Conservation (phyloP, 768 basidiomycete species). For the Trametes elegans region DNA sequence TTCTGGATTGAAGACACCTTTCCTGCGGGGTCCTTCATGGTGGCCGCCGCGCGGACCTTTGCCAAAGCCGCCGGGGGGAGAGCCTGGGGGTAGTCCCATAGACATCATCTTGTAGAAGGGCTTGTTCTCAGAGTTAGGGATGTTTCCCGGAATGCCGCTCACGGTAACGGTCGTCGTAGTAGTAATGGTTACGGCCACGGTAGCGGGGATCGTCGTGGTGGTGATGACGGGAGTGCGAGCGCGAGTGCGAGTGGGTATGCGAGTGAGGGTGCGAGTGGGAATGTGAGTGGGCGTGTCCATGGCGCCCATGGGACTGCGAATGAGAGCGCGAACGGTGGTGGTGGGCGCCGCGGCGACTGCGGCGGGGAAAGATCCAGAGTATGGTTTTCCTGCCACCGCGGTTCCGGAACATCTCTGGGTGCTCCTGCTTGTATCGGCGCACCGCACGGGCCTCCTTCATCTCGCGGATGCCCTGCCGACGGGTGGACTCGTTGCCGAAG, state of each 20-base stretch:
- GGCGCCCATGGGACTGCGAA: conserved; percentile 5
- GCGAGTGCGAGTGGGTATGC: conserved; percentile 3
- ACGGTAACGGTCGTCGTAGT: conserved; percentile 13
- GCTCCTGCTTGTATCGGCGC: conserved; percentile 30
- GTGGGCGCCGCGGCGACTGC: neutral
- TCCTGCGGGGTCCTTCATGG: too few relatives aligned
- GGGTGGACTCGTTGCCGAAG: conserved; percentile 55
- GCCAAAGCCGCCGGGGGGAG: too few relatives aligned
- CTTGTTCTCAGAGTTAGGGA: too few relatives aligned
- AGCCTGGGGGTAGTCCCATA: too few relatives aligned
- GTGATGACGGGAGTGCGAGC: neutral
- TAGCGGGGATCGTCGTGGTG: conserved; percentile 7
- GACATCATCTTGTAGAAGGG: too few relatives aligned
- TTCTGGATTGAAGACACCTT: too few relatives aligned
- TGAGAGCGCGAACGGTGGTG: neutral
- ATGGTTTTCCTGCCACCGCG: conserved; percentile 21
- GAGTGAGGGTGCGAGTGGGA: conserved; percentile 2
- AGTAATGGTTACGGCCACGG: neutral
- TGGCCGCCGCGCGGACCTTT: too few relatives aligned
- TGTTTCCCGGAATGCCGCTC: conserved; percentile 12
- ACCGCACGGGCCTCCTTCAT: conserved; percentile 54
- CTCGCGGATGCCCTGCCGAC: conserved; percentile 63
- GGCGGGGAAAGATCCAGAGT: conserved; percentile 29
- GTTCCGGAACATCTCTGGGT: conserved; percentile 24
- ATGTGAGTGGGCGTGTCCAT: neutral